Evolutionary conservation across 306 rosid genomes (phyloP).

Genomic region (Cotoneaster glaucophyllus): DNA sequence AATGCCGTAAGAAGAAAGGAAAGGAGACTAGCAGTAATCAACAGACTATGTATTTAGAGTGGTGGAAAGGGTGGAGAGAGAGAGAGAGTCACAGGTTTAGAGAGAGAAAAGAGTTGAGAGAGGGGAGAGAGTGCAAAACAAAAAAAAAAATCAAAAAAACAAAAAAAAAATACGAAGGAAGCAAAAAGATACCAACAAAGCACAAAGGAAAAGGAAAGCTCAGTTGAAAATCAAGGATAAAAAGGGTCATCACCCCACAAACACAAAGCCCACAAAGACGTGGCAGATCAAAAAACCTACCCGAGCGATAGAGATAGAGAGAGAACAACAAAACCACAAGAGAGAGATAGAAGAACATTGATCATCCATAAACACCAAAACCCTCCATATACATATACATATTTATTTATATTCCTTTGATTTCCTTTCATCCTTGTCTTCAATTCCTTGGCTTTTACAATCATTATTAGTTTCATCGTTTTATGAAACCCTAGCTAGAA

Average conservation of each 20-base stretch:
- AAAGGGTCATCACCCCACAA: constrained; percentile 28
- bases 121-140: neutral
- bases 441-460: neutral
- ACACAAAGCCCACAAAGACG: constrained; percentile 36
- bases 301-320: constrained; percentile 6
- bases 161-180: constrained; percentile 12
- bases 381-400: neutral
- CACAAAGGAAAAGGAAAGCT: constrained; percentile 30
- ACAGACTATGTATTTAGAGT: constrained; percentile 49
- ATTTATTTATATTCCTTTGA: neutral
- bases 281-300: constrained; percentile 41
- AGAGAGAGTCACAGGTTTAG: constrained; percentile 9
- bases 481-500: neutral
- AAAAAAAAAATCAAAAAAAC: neutral
- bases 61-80: constrained; percentile 38
- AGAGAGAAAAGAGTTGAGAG: neutral
- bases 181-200: constrained; percentile 47
- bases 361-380: neutral
- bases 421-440: neutral
- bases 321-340: neutral
- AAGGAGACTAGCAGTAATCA: constrained; percentile 44
- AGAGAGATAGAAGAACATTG: neutral
- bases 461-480: neutral
- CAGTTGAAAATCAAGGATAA: constrained; percentile 39
- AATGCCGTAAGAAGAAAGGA: constrained; percentile 83